phyloP scores from a whole-genome alignment of 495 filamentous ascomycete species.

The Neurospora sp. region DNA sequence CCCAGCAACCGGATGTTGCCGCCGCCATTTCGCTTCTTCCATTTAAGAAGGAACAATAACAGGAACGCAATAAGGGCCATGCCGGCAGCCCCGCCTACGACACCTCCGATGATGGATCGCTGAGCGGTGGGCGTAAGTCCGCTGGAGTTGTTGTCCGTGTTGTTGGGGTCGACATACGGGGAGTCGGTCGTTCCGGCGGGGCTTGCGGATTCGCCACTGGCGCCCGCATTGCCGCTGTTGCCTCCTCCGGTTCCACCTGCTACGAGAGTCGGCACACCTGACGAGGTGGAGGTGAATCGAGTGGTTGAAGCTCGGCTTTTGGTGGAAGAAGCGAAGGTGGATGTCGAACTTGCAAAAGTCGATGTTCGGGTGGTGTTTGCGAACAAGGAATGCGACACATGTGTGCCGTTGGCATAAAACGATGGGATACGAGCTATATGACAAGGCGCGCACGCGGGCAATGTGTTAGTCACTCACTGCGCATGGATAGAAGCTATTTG shows the following conservation, averaged over 20 bases:
- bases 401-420: slow-evolving; percentile 31
- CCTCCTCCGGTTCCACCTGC: slow-evolving; percentile 5
- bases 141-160: slow-evolving; percentile 2
- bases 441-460: background rate
- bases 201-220: slow-evolving; percentile 1
- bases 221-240: background rate
- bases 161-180: background rate
- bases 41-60: slow-evolving; percentile 45
- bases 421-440: slow-evolving; percentile 23
- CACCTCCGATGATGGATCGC: slow-evolving; percentile 49
- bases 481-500: background rate
- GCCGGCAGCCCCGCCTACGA: slow-evolving; percentile 57
- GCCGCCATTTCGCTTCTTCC: slow-evolving; percentile 37
- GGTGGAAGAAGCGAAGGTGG: slow-evolving; percentile 15
- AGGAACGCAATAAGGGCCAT: slow-evolving; percentile 47
- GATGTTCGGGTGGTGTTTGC: slow-evolving; percentile 21
- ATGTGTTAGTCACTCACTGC: slow-evolving; percentile 7
- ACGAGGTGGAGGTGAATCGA: slow-evolving; percentile 9
- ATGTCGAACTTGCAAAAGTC: slow-evolving; percentile 12
- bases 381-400: slow-evolving; percentile 17
- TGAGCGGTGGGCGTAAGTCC: slow-evolving; percentile 22
- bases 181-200: background rate
- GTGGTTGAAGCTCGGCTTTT: slow-evolving; percentile 9
- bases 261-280: background rate
- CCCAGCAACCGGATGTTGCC: slow-evolving; percentile 20